Evolutionary conservation across 2,329 filamentous ascomycete species (phyloP), one percentile per base, ranked within the genome.

Genomic region (Onygena corvina): DNA sequence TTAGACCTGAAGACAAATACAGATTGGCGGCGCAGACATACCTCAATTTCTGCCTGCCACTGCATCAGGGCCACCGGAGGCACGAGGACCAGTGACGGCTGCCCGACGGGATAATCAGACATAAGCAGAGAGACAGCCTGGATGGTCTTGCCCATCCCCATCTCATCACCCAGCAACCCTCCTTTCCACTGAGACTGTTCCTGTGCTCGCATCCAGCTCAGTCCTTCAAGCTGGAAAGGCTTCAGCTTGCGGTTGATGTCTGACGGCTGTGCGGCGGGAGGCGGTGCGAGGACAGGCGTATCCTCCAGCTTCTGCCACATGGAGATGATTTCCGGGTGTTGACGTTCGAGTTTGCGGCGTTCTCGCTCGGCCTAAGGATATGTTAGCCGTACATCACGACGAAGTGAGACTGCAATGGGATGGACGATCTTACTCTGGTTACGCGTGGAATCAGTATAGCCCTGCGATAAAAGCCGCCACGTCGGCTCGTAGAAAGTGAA

Each of bases 101-200:
- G 71, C 57, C 83, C 84, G 18, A 81, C 84, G 2, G 89, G 90
- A 59, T 86, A 95, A 63, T 96, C 89, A 0, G 90, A 95, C 92
- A 96, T 96, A 66, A 98, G 88, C 38, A 98, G 76, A 2, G 90
- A 95, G 14, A 98, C 92, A 2, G 92, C 90, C 67, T 98, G 92
- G 46, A 98, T 96, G 0, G 92, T 98, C 71, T 98, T 98, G 46
- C 92, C 92, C 69, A 98, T 85, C 4, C 92, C 92, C 92, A 98
- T 98, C 67, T 98, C 92, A 58, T 98, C 92, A 52, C 92, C 92
- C 1, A 98, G 76, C 2, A 98, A 73, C 11, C 92, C 92, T 14
- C 92, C 92, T 60, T 81, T 86, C 76, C 89, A 96, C 33, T 83
- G 70, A 0, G 80, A 84, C 66, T 85, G 73, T 64, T 98, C 92